These are phyloP conservation scores for Cryptosporidium meleagridis DNA, from an alignment of 169 alveolate species.

Conservation along the genomic window DNA sequence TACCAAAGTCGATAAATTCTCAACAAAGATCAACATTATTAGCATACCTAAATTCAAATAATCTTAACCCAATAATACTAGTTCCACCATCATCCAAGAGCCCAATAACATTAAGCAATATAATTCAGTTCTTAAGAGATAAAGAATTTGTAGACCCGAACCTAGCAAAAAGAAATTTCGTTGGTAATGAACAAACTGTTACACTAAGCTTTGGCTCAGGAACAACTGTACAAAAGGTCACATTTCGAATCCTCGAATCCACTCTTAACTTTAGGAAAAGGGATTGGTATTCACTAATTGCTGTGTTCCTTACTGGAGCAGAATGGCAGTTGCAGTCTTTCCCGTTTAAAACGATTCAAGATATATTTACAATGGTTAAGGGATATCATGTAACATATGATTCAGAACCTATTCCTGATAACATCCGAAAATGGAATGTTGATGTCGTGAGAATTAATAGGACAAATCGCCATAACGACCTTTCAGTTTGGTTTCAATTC, in stretches of 20 bases:
- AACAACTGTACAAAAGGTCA: slow-evolving; percentile 35
- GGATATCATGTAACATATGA: slow-evolving; percentile 71
- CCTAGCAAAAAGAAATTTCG: background rate
- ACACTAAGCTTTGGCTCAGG: slow-evolving; percentile 70
- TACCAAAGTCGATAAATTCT: slow-evolving; percentile 12
- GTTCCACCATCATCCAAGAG: slow-evolving; percentile 70
- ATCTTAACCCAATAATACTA: slow-evolving; percentile 54
- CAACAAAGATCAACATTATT: slow-evolving; percentile 42
- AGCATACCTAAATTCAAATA: slow-evolving; percentile 66
- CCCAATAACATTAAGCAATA: slow-evolving; percentile 58
- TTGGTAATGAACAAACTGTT: slow-evolving; percentile 42
- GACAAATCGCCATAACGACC: slow-evolving; percentile 72
- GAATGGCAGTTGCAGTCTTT: slow-evolving; percentile 72
- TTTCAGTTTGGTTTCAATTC: slow-evolving; percentile 71
- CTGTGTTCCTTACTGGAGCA: slow-evolving; percentile 67
- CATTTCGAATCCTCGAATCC: slow-evolving; percentile 60
- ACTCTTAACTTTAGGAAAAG: slow-evolving; percentile 70
- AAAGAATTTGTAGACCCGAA: slow-evolving; percentile 53
- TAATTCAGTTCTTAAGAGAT: slow-evolving; percentile 44
- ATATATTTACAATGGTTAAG: slow-evolving; percentile 59
- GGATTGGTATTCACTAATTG: slow-evolving; percentile 72
- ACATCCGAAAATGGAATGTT: slow-evolving; percentile 69
- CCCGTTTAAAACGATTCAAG: slow-evolving; percentile 66
- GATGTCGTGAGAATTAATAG: slow-evolving; percentile 71
- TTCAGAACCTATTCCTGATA: slow-evolving; percentile 73